These are phyloP conservation scores for Echinochloa phyllopogon DNA, from an alignment of 176 grass and related monocot genomes.

Conservation along the genomic window DNA sequence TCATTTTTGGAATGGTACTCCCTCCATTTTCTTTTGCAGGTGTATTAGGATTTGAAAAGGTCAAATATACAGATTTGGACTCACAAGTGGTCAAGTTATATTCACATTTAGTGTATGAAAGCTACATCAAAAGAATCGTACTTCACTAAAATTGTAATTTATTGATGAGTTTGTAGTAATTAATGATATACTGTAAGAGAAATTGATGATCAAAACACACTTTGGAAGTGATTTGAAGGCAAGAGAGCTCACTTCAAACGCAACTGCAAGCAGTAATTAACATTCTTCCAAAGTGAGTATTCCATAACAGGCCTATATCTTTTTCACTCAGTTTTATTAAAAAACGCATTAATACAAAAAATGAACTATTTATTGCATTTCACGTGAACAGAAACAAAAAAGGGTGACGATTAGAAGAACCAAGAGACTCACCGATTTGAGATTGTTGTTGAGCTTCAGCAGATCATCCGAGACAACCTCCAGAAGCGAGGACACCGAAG, in stretches of 20 bases:
- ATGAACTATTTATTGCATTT: background rate
- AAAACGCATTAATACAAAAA: background rate
- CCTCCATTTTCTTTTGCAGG: background rate
- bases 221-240: background rate
- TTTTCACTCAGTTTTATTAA: background rate
- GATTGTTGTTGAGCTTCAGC: slow-evolving; percentile 72
- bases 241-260: background rate
- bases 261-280: background rate
- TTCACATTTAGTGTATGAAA: background rate
- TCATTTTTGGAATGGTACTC: background rate
- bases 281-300: background rate
- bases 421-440: slow-evolving; percentile 62
- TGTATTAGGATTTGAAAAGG: background rate
- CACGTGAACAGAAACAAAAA: background rate
- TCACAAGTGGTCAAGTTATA: background rate
- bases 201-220: background rate
- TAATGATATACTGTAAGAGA: background rate
- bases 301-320: background rate
- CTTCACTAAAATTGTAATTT: background rate
- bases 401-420: background rate
- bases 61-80: background rate
- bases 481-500: slow-evolving; percentile 63
- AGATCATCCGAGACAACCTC: slow-evolving; percentile 68
- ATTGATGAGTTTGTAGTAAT: background rate
- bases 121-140: background rate